Evolutionary conservation across 2,329 filamentous ascomycete species (phyloP).

Genomic region (Diaporthe capsici): DNA sequence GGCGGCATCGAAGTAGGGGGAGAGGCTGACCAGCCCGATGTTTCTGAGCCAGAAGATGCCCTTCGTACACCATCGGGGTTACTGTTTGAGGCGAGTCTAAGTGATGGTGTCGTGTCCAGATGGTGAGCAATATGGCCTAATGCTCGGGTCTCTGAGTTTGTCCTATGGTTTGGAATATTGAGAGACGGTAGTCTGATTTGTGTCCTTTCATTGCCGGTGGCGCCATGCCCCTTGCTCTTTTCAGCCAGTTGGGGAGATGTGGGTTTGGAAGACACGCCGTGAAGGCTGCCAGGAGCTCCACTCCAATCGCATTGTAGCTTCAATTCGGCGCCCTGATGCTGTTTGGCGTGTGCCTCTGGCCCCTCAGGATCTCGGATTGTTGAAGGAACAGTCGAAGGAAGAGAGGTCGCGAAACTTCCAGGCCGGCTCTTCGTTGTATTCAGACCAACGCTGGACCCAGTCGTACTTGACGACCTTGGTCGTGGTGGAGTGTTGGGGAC

Average conservation of each 20-base stretch:
- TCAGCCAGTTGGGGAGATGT: not conserved
- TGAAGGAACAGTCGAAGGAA: not conserved
- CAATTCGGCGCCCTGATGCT: not conserved
- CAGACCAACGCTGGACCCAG: not conserved
- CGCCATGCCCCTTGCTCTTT: not conserved
- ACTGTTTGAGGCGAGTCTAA: not conserved
- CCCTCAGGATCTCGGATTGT: not conserved
- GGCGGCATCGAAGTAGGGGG: slow-evolving; percentile 5
- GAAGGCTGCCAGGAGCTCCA: not conserved
- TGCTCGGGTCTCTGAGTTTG: not conserved
- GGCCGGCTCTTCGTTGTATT: not conserved
- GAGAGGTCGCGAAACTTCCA: not conserved
- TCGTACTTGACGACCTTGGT: not conserved
- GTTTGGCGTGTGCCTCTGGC: not conserved
- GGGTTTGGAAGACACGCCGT: not conserved
- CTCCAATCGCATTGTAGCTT: not conserved
- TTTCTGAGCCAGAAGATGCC: not conserved
- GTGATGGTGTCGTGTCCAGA: not conserved
- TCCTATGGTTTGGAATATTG: not conserved
- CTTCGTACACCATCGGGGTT: not conserved
- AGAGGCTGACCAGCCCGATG: slow-evolving; percentile 1
- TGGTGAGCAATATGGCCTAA: not conserved
- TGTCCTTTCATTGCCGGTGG: not conserved
- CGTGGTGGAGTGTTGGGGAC: slow-evolving; percentile 7
- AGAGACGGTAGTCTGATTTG: not conserved